Percentiles rank a stretch among this genome's conserved stretches.
phyloP scores from a whole-genome alignment of 2,329 filamentous ascomycete species.

The Phoma sp. region DNA sequence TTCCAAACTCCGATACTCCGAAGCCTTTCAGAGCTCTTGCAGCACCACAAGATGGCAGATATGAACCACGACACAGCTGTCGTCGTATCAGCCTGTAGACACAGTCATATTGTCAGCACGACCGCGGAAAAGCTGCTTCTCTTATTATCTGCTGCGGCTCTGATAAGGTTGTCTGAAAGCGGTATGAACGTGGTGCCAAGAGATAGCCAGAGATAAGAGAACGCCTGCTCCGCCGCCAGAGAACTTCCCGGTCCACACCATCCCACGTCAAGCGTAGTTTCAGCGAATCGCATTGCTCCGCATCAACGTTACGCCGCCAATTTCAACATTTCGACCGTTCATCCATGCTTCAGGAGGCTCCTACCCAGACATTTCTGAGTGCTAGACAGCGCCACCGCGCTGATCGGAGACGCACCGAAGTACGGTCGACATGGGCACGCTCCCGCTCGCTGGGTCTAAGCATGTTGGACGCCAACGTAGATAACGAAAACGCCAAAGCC shows the following conservation, averaged over 20 bases:
- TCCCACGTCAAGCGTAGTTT: slow-evolving; percentile 33
- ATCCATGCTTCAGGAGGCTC: slow-evolving; percentile 15
- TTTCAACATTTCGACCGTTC: slow-evolving; percentile 7
- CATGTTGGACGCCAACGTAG: slow-evolving; percentile 24
- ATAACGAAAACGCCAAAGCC: slow-evolving; percentile 36
- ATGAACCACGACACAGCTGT: slow-evolving; percentile 7
- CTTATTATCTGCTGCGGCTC: slow-evolving; percentile 34
- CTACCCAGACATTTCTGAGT: slow-evolving; percentile 10
- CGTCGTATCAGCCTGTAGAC: slow-evolving; percentile 21
- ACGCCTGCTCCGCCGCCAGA: slow-evolving; percentile 32
- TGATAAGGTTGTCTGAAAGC: slow-evolving; percentile 38
- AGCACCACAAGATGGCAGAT: neutral
- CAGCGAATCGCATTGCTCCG: slow-evolving; percentile 22
- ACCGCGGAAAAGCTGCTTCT: slow-evolving; percentile 45
- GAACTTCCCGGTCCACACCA: slow-evolving; percentile 38
- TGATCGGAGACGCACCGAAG: slow-evolving; percentile 26
- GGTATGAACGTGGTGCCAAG: slow-evolving; percentile 27
- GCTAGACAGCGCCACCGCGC: slow-evolving; percentile 24
- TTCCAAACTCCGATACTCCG: neutral
- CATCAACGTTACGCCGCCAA: slow-evolving; percentile 28
- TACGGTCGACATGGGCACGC: slow-evolving; percentile 24
- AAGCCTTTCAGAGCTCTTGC: neutral
- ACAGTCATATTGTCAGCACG: slow-evolving; percentile 30
- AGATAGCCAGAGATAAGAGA: slow-evolving; percentile 46
- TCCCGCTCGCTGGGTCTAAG: slow-evolving; percentile 21